Evolutionary conservation across 345 rosid species (phyloP).

Genomic region (Eucalyptus tenuipes): DNA sequence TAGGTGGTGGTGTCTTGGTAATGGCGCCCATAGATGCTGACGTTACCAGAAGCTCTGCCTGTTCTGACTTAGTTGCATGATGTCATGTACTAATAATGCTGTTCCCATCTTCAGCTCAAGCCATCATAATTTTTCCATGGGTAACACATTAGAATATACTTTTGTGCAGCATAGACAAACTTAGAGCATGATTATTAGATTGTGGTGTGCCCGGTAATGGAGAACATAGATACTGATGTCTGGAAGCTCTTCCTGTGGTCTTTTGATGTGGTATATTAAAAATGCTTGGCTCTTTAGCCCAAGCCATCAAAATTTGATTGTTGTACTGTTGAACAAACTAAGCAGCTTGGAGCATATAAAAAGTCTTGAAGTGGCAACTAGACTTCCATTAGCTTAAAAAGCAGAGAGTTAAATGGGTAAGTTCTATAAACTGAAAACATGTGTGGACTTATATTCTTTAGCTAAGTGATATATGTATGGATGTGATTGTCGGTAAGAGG

Average conservation of each 20-base stretch:
- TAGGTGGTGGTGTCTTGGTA: neutral
- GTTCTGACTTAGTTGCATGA: neutral
- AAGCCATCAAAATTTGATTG: neutral
- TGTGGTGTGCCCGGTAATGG: neutral
- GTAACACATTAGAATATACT: neutral
- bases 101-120: neutral
- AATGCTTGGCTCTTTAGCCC: neutral
- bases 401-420: neutral
- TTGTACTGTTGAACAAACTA: neutral
- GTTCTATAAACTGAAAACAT: neutral
- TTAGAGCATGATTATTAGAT: neutral
- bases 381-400: neutral
- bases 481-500: neutral
- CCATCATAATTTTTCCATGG: neutral
- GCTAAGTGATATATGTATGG: neutral
- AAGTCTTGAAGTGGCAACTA: neutral
- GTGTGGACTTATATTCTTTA: neutral
- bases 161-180: neutral
- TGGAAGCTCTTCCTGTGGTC: neutral
- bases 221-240: neutral
- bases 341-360: neutral
- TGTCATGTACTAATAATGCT: neutral
- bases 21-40: neutral
- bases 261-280: neutral
- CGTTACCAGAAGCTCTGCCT: neutral